Evolutionary conservation across 257 asterid species (phyloP), one percentile per base, ranked within the genome.

Genomic region (Coffea canephora): DNA sequence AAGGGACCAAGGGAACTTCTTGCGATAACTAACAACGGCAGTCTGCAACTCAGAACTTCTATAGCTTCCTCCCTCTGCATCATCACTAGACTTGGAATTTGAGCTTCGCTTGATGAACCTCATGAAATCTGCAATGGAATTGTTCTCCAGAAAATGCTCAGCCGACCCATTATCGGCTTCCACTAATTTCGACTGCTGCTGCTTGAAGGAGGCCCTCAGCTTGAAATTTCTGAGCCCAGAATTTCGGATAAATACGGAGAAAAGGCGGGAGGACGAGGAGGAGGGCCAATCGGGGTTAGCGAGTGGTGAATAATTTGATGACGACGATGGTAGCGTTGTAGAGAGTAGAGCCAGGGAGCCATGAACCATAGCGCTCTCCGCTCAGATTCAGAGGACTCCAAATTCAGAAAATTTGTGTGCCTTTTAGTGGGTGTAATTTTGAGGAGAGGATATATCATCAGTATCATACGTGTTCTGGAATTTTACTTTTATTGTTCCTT

Each of bases 71-170:
- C 41, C 68, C 36, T 69, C 82, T 49, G 71, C 81, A 52, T 82
- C 61, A 54, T 54, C 16, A 16, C 6, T 80, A 61, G 78, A 59
- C 50, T 13, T 71, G 23, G 83, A 27, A 50, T 86, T 87, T n/a
- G 82, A 46, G 52, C 85, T 89, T 71, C 72, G 86, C 84, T 74
- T 88, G 65, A 93, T 86, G 67, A 93, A 94, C 90, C 98, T 89
- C 98, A 94, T 96, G 89, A 93, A 96, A 85, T 96, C 98, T 25
- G 97, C 97, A 85, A 92, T 91, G 10, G 97, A 92, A 82, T 91
- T 95, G 83, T 86, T 91, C 81, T 83, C 85, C 82, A 84, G 69
- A 82, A 94, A 96, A 55, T 87, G 87, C 27, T 92, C 95, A 4
- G 92, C 83, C 1, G 97, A 86, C 65, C 83, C 89, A 82, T 87